Evolutionary conservation across 768 basidiomycete species (phyloP).

Genomic region (Dacryopinax spathularia): DNA sequence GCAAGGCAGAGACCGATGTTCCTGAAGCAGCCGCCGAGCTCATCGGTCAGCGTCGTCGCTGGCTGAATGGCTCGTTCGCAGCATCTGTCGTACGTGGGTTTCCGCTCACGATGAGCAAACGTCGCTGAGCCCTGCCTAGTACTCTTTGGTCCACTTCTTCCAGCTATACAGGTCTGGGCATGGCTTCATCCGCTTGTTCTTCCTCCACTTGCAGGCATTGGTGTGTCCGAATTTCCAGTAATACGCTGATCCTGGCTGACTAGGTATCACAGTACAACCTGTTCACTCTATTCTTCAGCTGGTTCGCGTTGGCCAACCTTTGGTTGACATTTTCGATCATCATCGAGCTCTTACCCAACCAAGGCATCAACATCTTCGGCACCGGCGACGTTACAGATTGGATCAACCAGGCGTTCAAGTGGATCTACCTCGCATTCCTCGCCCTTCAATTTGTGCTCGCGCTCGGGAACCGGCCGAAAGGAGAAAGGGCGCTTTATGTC

Average conservation of each 20-base stretch:
- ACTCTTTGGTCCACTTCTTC: conserved; percentile 88
- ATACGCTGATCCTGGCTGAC: neutral
- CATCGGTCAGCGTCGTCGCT: conserved; percentile 89
- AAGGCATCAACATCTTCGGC: conserved; percentile 49
- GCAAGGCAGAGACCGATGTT: conserved; percentile 94
- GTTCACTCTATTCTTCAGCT: conserved; percentile 72
- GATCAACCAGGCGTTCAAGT: conserved; percentile 69
- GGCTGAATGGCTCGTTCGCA: conserved; percentile 93
- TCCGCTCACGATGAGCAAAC: neutral
- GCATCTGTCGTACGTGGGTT: conserved; percentile 59
- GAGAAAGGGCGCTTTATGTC: conserved; percentile 60
- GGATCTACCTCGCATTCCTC: conserved; percentile 76
- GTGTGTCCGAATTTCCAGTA: conserved; percentile 31
- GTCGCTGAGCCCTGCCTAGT: conserved; percentile 30
- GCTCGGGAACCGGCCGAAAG: conserved; percentile 74
- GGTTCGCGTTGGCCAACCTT: conserved; percentile 84
- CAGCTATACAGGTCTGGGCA: conserved; percentile 75
- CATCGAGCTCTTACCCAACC: conserved; percentile 63
- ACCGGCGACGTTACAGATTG: conserved; percentile 61
- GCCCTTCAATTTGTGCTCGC: conserved; percentile 69
- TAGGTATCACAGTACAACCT: conserved; percentile 63
- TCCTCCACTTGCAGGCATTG: conserved; percentile 85
- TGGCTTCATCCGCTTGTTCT: conserved; percentile 74
- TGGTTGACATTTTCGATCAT: conserved; percentile 96
- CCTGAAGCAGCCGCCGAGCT: conserved; percentile 82